These are phyloP conservation scores for Euclidium syriacum DNA, from an alignment of 345 rosid genomes.

Conservation along the genomic window DNA sequence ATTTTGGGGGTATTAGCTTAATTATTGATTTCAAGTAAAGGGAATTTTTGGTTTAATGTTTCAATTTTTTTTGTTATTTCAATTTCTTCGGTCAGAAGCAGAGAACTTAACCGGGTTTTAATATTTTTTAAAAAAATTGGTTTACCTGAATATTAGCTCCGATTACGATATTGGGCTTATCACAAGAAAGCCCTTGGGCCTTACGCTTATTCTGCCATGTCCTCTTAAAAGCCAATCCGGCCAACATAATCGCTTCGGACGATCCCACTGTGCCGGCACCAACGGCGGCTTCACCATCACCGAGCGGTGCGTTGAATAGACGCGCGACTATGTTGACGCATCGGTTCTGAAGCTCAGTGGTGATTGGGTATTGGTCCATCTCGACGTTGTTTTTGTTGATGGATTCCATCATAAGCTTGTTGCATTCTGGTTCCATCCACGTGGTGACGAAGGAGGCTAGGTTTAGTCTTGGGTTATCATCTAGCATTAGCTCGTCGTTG, in stretches of 20 bases:
- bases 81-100: background rate
- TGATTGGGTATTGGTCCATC: slow-evolving; percentile 63
- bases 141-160: slow-evolving; percentile 61
- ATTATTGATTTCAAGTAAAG: no score
- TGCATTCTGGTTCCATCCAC: slow-evolving; percentile 75
- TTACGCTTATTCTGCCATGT: slow-evolving; percentile 55
- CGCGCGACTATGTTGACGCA: slow-evolving; percentile 41
- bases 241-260: slow-evolving; percentile 62
- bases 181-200: slow-evolving; percentile 47
- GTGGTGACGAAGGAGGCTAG: slow-evolving; percentile 60
- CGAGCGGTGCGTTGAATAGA: slow-evolving; percentile 41
- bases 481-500: slow-evolving; percentile 59
- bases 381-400: slow-evolving; percentile 60
- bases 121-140: background rate
- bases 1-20: no score
- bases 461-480: slow-evolving; percentile 60
- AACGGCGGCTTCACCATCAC: slow-evolving; percentile 50
- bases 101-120: background rate
- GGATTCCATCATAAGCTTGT: slow-evolving; percentile 58
- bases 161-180: slow-evolving; percentile 62
- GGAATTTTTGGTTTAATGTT: background rate
- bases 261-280: slow-evolving; percentile 65
- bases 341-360: slow-evolving; percentile 58
- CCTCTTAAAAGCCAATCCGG: slow-evolving; percentile 58
- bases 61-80: background rate